phyloP scores from a whole-genome alignment of 139 green algal genomes.

The Chlamydomonas sphaeroides region DNA sequence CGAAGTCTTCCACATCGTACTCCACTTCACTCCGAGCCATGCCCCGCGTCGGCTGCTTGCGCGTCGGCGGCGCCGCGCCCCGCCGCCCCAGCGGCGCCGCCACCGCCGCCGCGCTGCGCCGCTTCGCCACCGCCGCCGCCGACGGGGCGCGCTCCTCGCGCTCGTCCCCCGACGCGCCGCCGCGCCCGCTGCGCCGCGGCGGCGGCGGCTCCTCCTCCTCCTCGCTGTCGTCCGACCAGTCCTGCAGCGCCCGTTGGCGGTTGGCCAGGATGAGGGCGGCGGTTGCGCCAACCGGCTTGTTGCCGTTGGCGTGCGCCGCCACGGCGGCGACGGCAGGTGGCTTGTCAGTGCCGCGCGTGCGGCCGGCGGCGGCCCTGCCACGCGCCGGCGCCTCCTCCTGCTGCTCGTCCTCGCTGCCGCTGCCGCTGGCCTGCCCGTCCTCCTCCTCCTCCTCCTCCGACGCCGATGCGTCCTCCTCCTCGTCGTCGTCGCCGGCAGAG shows the following conservation, averaged over 20 bases:
- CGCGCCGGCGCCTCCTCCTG: background rate
- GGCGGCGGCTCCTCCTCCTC: background rate
- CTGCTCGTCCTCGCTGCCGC: no score
- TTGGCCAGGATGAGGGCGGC: constrained; percentile 15
- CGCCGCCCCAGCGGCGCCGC: no score
- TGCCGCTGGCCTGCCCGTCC: no score
- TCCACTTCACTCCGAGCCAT: no score
- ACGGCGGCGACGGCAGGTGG: no score
- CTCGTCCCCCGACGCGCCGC: no score
- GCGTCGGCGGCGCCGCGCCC: background rate
- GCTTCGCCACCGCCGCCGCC: background rate
- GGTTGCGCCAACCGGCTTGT: background rate
- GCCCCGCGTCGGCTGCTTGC: background rate
- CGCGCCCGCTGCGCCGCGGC: no score
- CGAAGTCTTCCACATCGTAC: constrained; percentile 32
- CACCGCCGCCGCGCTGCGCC: background rate
- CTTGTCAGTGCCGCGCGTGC: no score
- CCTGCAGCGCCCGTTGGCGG: constrained; percentile 10
- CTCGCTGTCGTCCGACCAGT: background rate
- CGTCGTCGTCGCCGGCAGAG: background rate
- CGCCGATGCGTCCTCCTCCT: background rate
- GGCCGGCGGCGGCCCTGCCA: background rate
- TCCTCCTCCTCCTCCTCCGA: background rate
- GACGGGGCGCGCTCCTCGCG: no score
- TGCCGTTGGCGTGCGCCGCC: background rate